Conservation (phyloP, 2,329 filamentous ascomycete species). For the Colletotrichum eremochloae region DNA sequence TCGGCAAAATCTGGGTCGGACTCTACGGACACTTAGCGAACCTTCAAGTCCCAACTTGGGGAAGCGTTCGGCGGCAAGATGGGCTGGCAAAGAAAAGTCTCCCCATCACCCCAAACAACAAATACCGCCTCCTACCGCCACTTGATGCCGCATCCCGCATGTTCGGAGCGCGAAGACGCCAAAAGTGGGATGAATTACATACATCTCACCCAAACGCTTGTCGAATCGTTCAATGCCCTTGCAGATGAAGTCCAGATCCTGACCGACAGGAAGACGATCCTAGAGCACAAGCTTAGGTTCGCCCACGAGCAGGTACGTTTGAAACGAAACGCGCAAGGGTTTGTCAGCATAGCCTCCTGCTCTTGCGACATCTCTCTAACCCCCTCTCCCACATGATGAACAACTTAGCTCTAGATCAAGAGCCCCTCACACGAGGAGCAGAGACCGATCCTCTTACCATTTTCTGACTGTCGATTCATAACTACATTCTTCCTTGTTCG, state of each 20-base stretch:
- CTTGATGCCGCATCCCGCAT: constrained; percentile 40
- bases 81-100: constrained; percentile 38
- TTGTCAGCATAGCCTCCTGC: constrained; percentile 37
- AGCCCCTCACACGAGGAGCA: constrained; percentile 68
- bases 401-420: constrained; percentile 86
- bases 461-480: constrained; percentile 54
- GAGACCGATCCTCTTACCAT: constrained; percentile 71
- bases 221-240: constrained; percentile 74
- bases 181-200: constrained; percentile 57
- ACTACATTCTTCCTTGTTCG: constrained; percentile 36
- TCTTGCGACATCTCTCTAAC: constrained; percentile 28
- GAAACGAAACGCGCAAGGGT: constrained; percentile 33
- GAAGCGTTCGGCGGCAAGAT: constrained; percentile 37
- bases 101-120: constrained; percentile 35
- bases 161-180: constrained; percentile 37
- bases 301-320: constrained; percentile 74
- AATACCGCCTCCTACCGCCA: constrained; percentile 29
- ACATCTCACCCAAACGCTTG: constrained; percentile 67
- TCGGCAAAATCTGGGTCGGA: constrained; percentile 40
- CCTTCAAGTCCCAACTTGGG: constrained; percentile 25
- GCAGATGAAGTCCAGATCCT: constrained; percentile 75
- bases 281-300: constrained; percentile 76
- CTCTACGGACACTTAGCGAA: constrained; percentile 26
- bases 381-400: constrained; percentile 55
- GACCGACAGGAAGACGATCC: constrained; percentile 73